Conservation (phyloP, 805 yeast species). For the Candida golubevii region DNA sequence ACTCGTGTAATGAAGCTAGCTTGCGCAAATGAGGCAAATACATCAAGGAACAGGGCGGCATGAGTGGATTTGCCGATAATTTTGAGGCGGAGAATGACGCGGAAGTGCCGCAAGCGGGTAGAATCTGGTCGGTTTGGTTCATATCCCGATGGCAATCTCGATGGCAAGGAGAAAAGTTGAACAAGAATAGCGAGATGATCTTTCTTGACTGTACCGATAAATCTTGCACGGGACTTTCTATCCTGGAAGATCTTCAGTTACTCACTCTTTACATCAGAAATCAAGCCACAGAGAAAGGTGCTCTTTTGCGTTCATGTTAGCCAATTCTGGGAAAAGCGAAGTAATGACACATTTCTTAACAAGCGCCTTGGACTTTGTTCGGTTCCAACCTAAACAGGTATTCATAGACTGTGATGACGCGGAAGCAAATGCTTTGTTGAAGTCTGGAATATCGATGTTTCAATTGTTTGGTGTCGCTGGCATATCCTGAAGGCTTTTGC, state of each 20-base stretch:
- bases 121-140: slow-evolving; percentile 1
- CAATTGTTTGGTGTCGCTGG: background rate
- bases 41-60: background rate
- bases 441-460: background rate
- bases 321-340: background rate
- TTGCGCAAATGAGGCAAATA: background rate
- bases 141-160: background rate
- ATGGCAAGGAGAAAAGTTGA: slow-evolving; percentile 1
- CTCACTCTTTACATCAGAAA: background rate
- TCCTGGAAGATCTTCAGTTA: background rate
- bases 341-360: background rate
- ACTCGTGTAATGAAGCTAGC: background rate
- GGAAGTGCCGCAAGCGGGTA: background rate
- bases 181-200: background rate
- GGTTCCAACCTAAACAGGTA: background rate
- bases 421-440: background rate
- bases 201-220: background rate
- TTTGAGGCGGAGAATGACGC: background rate
- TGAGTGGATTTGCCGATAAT: background rate
- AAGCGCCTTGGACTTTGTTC: background rate
- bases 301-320: slow-evolving; percentile 2
- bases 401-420: background rate
- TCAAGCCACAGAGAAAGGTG: background rate
- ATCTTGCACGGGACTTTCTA: background rate
- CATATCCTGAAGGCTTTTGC: background rate